Base-by-base conservation (phyloP, 2,329 filamentous ascomycete species). In the Emergomyces pasteurianus region DNA sequence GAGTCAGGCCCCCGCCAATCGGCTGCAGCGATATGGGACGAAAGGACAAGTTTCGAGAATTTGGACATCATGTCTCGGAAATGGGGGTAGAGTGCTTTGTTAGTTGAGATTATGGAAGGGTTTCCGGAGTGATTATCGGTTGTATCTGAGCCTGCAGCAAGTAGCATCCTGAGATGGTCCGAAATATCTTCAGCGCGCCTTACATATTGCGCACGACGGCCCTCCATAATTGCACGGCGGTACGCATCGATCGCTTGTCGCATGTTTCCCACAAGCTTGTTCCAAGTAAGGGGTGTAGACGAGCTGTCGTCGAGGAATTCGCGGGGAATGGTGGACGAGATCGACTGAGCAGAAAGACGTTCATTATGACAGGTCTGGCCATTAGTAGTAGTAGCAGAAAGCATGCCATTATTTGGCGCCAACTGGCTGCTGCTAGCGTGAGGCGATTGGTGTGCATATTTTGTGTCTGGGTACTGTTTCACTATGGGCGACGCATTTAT, bases 1-100 rank as follows among this genome's bases (percentile, higher is more conserved):
- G 92, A 95, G 74, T 99, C 94, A 18, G 90, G 86, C 60, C 92
- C 91, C 9, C 92, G 92, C 85, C 91, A 97, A 76, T 99, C 94
- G 40, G 92, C 90, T 6, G 92, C 91, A 46, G 94, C 94, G 71
- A 99, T 96, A 72, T 99, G 94, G 16, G 94, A 97, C 2, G 94
- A 99, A 56, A 99, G 86, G 52, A 99, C 94, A 10, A 99, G 81
- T 74, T 99, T 99, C n/a, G 94, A 97, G 73, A 99, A 99, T 68
- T 95, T 92, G 52, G 94, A 97, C 94, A 99, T 99, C 86, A 97
- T 97, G 72, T 97, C 94, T 59, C 94, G 83, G 76, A 99, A 99
- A 74, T 97, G 92, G 28, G 94, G 94, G 71, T 97, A 97, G 18
- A 99, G 79, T 0, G 91, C 89, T 74, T 97, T 97, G 79, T 99